Conservation (phyloP, 169 alveolate species). For the Cryptosporidium ubiquitum region DNA sequence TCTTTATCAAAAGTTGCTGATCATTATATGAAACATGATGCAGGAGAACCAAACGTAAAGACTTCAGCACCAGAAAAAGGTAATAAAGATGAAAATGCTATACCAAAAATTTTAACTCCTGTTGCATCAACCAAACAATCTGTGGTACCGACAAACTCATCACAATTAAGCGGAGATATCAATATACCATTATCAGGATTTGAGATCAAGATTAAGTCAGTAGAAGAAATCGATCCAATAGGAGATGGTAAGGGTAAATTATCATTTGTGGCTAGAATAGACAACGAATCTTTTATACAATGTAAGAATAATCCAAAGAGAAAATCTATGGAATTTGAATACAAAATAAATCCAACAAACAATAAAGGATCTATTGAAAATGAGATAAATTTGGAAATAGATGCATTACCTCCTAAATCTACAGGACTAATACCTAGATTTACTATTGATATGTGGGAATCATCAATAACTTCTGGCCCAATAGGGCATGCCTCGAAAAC, state of each 20-base stretch:
- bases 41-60: not conserved
- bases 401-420: slow-evolving; percentile 81
- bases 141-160: slow-evolving; percentile 26
- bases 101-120: slow-evolving; percentile 10
- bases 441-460: slow-evolving; percentile 79
- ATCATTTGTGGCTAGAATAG: slow-evolving; percentile 76
- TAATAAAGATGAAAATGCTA: not conserved
- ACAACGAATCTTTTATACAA: slow-evolving; percentile 67
- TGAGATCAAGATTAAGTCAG: slow-evolving; percentile 49
- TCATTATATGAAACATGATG: slow-evolving; percentile 3
- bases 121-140: slow-evolving; percentile 24
- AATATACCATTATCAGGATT: slow-evolving; percentile 55
- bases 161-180: slow-evolving; percentile 43
- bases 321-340: slow-evolving; percentile 73
- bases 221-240: slow-evolving; percentile 30
- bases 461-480: slow-evolving; percentile 43
- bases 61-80: not conserved
- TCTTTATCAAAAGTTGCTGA: slow-evolving; percentile 64
- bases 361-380: slow-evolving; percentile 79
- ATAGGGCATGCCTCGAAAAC: slow-evolving; percentile 60
- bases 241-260: slow-evolving; percentile 73
- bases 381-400: slow-evolving; percentile 76
- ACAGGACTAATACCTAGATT: slow-evolving; percentile 84
- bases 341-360: not conserved
- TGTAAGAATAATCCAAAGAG: slow-evolving; percentile 75